Base-by-base conservation (phyloP, 495 filamentous ascomycete species). In the Talaromyces proteolyticus region DNA sequence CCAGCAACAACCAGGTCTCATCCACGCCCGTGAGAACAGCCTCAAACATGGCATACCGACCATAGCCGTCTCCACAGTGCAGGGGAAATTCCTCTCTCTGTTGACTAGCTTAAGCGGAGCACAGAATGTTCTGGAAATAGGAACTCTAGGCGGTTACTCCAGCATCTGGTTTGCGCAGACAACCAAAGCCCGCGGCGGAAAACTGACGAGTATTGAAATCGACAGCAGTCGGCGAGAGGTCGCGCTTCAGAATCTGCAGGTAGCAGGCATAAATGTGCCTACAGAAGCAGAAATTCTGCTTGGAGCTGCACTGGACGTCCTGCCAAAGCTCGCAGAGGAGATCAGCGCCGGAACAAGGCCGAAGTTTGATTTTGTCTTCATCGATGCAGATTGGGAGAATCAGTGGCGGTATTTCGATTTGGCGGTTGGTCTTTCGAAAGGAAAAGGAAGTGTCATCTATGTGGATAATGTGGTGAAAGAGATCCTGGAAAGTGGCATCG, bases 71-170 rank as follows among this genome's bases (percentile, higher is more conserved):
- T 60, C 69, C 14, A 60, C 68, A 0, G 37, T 47, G 1, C 62
- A 69, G 29, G 75, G 68, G 34, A 69, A 69, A 56, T 70, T 70
- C 60, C 57, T 73, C 34, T 61, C 74, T 17, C 52, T 77, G 16
- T 57, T 64, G 10, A 65, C 64, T 48, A 58, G 60, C 19, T 37
- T 70, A 17, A 41, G 61, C 4, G 47, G 53, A 29, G 71, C 68
- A 40, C 65, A 66, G 20, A 57, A 62, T 24, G 66, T 72, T 6
- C 73, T 80, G 39, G 77, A 80, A 45, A 56, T 80, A 38, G 77
- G 76, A 22, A 77, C 76, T 0, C 56, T 80, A 22, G 76, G 76
- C 29, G 76, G 70, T 22, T 77, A 76, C 60, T 70, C 67, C 4
- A 62, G 66, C 26, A 79, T 81, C 57, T 78, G 74, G 65, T 65